Base-by-base conservation (phyloP, 106 monocot genomes). In the Phalaenopsis equestris region DNA sequence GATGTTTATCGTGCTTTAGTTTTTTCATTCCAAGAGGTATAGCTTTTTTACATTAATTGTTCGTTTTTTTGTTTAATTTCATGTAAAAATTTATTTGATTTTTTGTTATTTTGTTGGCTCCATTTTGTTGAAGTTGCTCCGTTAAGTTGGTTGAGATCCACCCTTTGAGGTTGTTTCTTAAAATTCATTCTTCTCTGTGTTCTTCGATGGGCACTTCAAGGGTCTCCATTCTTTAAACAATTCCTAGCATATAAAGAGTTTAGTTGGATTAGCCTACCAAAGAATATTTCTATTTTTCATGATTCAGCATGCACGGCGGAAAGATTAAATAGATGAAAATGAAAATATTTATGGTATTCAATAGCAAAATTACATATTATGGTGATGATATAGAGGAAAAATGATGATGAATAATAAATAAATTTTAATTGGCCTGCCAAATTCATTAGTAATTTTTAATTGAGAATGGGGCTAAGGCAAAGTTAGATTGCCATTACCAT, bases 1-100 rank as follows among this genome's bases (percentile, higher is more conserved):
- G 94, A 89, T 98, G 97, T 81, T 88, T 94, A 81, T 87, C 87
- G 74, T 92, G 97, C 87, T 92, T 98, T 80, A 92, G 86, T 75
- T 89, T 92, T 78, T 98, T 98, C 85, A 87, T 92, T 83, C 89
- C 92, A 83, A 85, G 85, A 87, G 97, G 97, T 98, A 87, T 79
- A 72, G 43, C n/a, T 9, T 72, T 72, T 30, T 39, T 4, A 9
- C 39, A 23, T 65, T 65, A 30, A 24, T 65, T 21, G 64, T 23
- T 64, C 64, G 23, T 64, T 64, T 52, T 52, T 52, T 52, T 64
- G n/a, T 70, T 38, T 70, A 70, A 70, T 12, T 39, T 38, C 39
- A 70, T 70, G 70, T 12, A 70, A 30, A 30, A 30, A 1, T 70
- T 70, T 70, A 70, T 70, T 65, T 70, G 70, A 70, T 70, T 68